These are phyloP conservation scores for Diutina sp. DNA, from an alignment of 1,139 yeast genomes.

Conservation along the genomic window DNA sequence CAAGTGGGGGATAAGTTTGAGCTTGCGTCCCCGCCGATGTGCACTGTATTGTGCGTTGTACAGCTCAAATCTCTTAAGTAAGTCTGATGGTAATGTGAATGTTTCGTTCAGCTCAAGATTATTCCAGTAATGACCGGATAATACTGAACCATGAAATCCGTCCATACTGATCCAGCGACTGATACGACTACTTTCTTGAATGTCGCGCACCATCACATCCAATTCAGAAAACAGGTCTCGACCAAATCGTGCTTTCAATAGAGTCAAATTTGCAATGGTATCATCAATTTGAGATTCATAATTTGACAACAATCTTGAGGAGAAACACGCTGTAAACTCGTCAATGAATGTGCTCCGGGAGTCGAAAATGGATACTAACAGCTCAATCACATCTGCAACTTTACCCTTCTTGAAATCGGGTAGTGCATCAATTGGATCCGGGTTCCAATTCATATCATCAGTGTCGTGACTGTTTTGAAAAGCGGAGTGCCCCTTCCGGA, in stretches of 20 bases:
- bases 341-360: slow-evolving; percentile 61
- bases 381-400: slow-evolving; percentile 56
- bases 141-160: background rate
- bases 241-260: slow-evolving; percentile 57
- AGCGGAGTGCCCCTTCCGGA: slow-evolving; percentile 13
- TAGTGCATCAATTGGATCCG: slow-evolving; percentile 89
- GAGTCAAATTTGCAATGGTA: slow-evolving; percentile 24
- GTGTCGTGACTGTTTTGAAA: background rate
- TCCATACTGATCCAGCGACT: slow-evolving; percentile 9
- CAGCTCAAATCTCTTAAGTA: slow-evolving; percentile 23
- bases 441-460: slow-evolving; percentile 40
- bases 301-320: slow-evolving; percentile 41
- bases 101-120: slow-evolving; percentile 12
- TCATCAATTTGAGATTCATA: slow-evolving; percentile 32
- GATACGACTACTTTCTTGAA: slow-evolving; percentile 37
- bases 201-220: slow-evolving; percentile 80
- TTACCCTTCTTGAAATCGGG: slow-evolving; percentile 68
- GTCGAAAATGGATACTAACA: slow-evolving; percentile 66
- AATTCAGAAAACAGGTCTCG: slow-evolving; percentile 51
- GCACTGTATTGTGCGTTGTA: slow-evolving; percentile 30
- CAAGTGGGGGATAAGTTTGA: slow-evolving; percentile 44
- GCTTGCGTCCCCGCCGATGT: slow-evolving; percentile 42
- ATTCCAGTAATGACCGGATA: slow-evolving; percentile 10
- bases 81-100: slow-evolving; percentile 25
- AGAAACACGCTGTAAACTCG: slow-evolving; percentile 58